Evolutionary conservation across 176 grass and related monocot species (phyloP).

Genomic region (Paspalum vaginatum): DNA sequence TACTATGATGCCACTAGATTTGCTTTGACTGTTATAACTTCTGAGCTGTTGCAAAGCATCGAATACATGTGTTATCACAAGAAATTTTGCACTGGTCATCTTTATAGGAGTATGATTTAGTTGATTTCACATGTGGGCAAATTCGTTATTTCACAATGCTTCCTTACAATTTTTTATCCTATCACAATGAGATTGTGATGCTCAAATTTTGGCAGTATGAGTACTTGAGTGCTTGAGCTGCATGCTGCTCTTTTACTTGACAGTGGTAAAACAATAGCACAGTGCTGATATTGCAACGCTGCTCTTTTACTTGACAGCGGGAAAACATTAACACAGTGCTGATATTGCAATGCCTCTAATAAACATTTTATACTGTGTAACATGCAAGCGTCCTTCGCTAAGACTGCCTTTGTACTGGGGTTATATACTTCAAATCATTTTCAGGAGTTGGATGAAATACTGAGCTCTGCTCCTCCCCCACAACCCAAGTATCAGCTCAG

Average conservation of each 20-base stretch:
- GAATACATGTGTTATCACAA: neutral
- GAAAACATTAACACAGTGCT: constrained; percentile 8
- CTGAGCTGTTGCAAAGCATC: neutral
- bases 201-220: constrained; percentile 21
- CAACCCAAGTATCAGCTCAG: constrained; percentile 76
- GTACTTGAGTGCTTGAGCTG: constrained; percentile 27
- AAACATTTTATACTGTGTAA: neutral
- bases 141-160: constrained; percentile 13
- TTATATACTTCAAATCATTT: constrained; percentile 2
- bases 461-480: constrained; percentile 45
- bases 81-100: neutral
- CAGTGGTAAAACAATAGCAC: neutral
- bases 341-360: neutral
- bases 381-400: neutral
- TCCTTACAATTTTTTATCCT: constrained; percentile 6
- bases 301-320: constrained; percentile 4
- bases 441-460: constrained; percentile 85
- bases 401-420: neutral
- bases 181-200: neutral
- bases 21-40: neutral
- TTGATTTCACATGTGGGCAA: neutral
- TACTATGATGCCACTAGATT: neutral
- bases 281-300: neutral
- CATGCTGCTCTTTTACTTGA: constrained; percentile 11
- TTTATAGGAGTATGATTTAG: neutral